Base-by-base conservation (phyloP, 495 filamentous ascomycete species). In the Sporormia fimetaria region DNA sequence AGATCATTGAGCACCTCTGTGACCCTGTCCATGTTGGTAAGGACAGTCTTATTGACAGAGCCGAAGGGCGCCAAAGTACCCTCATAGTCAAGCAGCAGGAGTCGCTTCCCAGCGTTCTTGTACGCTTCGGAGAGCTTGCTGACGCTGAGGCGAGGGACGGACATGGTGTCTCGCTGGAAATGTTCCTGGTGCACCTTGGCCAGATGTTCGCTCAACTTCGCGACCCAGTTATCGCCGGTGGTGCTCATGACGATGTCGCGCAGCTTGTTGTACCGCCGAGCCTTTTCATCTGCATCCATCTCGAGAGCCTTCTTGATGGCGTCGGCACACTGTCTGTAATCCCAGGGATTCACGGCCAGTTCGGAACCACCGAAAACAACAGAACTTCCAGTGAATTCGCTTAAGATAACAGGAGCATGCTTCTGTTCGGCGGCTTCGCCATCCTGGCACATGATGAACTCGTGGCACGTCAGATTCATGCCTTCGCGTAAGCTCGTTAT, bases 381-480 rank as follows among this genome's bases (percentile, higher is more conserved):
- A 6, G 87, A 78, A 52, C 83, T 90, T 25, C 87, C 87, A 9
- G 87, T 92, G 58, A 95, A 95, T 59, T 95, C 87, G 44, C 81
- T 87, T 10, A 95, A 66, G 49, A 95, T 93, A 34, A 95, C 67
- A 2, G 86, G 84, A 6, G 84, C 83, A 57, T 87, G 77, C 55
- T 81, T 86, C 61, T 83, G 83, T 37, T 76, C 67, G 16, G 64
- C 67, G 39, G 69, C 66, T 51, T 73, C 75, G n/a, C 85, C 85
- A 59, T 94, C 87, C 58, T 95, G 87, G 51, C 87, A 94, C 48
- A 81, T 86, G 21, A 94, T 71, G 56, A 83, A 95, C 61, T 95
- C 87, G 55, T 94, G 87, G 31, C 77, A 81, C 5, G 87, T 92
- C 25, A 95, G 63, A 53, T 94, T 94, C 87, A 94, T 95, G 28